A percentile compares a stretch with the other conserved stretches of the same genome.
Evolutionary conservation across 139 green algal genomes (phyloP).

Genomic region (Micractinium sp.): DNA sequence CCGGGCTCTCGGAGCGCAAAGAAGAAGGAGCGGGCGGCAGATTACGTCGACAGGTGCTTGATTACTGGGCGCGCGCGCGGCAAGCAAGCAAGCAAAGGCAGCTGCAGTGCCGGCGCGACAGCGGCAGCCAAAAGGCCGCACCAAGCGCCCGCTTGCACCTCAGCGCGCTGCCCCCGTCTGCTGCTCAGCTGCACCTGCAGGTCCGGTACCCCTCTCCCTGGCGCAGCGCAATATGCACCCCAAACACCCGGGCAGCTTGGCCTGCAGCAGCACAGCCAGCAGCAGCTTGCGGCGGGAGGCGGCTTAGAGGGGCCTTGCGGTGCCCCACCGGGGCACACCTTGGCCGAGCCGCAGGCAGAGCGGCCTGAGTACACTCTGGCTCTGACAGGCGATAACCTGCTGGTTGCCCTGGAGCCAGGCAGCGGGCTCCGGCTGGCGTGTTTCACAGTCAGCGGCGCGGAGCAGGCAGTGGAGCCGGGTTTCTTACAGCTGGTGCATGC

Average conservation of each 20-base stretch:
- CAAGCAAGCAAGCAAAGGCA: not conserved
- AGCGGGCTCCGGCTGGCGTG: not conserved
- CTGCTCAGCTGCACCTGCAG: too few relatives aligned
- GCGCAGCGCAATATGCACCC: not conserved
- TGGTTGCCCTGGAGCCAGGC: not conserved
- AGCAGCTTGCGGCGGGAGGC: too few relatives aligned
- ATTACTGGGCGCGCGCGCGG: not conserved
- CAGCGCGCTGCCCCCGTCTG: not conserved
- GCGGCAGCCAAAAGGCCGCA: not conserved
- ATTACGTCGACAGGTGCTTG: not conserved
- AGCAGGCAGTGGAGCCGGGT: not conserved
- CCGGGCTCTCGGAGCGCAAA: not conserved
- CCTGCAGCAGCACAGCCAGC: not conserved
- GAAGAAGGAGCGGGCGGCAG: not conserved
- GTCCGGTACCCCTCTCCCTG: too few relatives aligned
- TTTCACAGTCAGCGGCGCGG: not conserved
- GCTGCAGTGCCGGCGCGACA: not conserved
- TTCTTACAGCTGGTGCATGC: not conserved
- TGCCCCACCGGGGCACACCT: not conserved
- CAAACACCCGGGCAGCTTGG: too few relatives aligned
- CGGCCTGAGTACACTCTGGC: not conserved
- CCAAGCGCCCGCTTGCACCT: not conserved
- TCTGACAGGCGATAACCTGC: slow-evolving; percentile 5
- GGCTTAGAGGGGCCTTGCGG: not conserved
- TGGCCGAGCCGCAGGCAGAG: not conserved